A percentile compares a stretch with the other conserved stretches of the same genome.
Conservation (phyloP, 257 asterid species). For the Datura wrightii region DNA sequence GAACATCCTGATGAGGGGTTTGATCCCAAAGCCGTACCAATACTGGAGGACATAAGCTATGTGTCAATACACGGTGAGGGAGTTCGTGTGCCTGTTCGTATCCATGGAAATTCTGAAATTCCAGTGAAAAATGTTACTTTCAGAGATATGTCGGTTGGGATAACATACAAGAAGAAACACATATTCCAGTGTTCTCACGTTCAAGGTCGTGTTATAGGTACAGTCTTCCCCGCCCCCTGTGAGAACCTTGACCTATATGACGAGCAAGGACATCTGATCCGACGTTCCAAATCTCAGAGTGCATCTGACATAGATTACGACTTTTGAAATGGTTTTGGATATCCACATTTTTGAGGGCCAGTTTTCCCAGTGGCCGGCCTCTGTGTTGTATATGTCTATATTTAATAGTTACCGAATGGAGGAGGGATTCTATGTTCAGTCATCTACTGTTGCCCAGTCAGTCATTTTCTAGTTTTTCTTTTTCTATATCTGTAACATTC, state of each 20-base stretch:
- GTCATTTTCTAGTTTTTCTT: not conserved
- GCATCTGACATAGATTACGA: slow-evolving; percentile 86
- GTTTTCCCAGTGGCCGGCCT: slow-evolving; percentile 31
- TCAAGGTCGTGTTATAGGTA: slow-evolving; percentile 81
- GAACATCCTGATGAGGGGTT: slow-evolving; percentile 84
- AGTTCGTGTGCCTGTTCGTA: slow-evolving; percentile 92
- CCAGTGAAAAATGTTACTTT: slow-evolving; percentile 67
- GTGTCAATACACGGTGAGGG: slow-evolving; percentile 75
- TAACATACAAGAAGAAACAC: slow-evolving; percentile 77
- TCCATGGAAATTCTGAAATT: slow-evolving; percentile 80
- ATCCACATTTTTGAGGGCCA: slow-evolving; percentile 26
- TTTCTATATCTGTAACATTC: slow-evolving; percentile 12
- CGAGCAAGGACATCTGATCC: slow-evolving; percentile 66
- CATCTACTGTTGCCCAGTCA: slow-evolving; percentile 14
- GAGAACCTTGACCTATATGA: slow-evolving; percentile 81
- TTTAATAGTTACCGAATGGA: not conserved
- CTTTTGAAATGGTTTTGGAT: slow-evolving; percentile 45
- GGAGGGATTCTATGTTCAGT: slow-evolving; percentile 28
- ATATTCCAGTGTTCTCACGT: slow-evolving; percentile 85
- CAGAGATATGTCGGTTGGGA: slow-evolving; percentile 77
- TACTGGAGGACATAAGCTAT: slow-evolving; percentile 74
- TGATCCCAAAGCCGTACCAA: slow-evolving; percentile 82
- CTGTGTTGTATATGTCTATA: slow-evolving; percentile 20
- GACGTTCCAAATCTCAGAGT: slow-evolving; percentile 61
- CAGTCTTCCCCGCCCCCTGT: slow-evolving; percentile 84